Conservation (phyloP, 768 basidiomycete genomes). For the Mycena haematopus region DNA sequence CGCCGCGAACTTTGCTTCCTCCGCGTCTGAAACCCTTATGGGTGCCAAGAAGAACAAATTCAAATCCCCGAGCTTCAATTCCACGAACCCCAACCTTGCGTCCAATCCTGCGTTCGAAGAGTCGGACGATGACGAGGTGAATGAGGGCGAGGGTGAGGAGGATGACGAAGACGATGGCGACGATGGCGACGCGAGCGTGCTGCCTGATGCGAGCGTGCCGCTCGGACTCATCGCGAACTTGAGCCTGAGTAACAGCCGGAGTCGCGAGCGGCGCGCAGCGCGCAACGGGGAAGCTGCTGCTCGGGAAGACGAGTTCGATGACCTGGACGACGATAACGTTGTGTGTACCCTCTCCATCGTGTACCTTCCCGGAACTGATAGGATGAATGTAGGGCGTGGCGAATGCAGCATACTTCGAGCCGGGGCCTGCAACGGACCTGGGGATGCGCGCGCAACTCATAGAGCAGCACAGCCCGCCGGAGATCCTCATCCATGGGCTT, state of each 20-base stretch:
- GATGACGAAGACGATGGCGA: slow-evolving; percentile 50
- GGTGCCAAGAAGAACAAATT: background rate
- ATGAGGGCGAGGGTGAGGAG: slow-evolving; percentile 32
- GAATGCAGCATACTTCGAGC: slow-evolving; percentile 80
- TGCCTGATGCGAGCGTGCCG: slow-evolving; percentile 78
- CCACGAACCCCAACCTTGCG: slow-evolving; percentile 20
- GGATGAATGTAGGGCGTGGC: slow-evolving; percentile 67
- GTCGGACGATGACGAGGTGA: slow-evolving; percentile 1
- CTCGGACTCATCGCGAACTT: slow-evolving; percentile 78
- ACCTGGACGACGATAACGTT: slow-evolving; percentile 68
- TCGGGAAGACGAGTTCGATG: slow-evolving; percentile 44
- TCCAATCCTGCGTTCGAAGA: slow-evolving; percentile 29
- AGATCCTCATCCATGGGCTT: slow-evolving; percentile 81
- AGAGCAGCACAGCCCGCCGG: slow-evolving; percentile 80
- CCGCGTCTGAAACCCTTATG: background rate
- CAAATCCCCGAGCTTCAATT: slow-evolving; percentile 3
- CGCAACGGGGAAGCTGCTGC: slow-evolving; percentile 41
- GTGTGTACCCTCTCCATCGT: slow-evolving; percentile 43
- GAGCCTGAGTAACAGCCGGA: slow-evolving; percentile 62
- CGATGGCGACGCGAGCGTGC: slow-evolving; percentile 48
- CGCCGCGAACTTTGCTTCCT: slow-evolving; percentile 2
- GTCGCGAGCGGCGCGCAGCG: slow-evolving; percentile 47
- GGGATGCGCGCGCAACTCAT: slow-evolving; percentile 73
- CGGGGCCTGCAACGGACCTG: slow-evolving; percentile 78
- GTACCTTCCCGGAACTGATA: slow-evolving; percentile 3